These are phyloP conservation scores for Collariella sp. DNA, from an alignment of 495 filamentous ascomycete genomes.

Conservation along the genomic window DNA sequence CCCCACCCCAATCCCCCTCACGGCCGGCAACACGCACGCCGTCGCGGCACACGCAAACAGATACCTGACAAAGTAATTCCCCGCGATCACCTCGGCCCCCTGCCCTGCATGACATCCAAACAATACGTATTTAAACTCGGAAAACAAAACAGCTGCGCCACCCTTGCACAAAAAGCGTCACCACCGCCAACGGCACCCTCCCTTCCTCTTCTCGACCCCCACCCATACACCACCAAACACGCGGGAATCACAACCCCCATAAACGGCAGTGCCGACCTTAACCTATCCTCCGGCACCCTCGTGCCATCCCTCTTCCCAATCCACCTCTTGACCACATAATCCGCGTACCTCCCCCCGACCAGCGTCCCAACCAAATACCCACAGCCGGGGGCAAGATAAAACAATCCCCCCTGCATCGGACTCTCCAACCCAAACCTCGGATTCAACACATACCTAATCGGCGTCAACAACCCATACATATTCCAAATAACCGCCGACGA, in stretches of 20 bases:
- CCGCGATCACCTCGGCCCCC: conserved; percentile 62
- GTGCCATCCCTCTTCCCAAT: conserved; percentile 47
- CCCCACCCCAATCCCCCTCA: conserved; percentile 59
- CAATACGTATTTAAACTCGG: conserved; percentile 68
- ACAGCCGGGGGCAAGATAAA: conserved; percentile 65
- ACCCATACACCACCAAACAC: conserved; percentile 64
- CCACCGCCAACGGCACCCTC: conserved; percentile 60
- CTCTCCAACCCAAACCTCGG: conserved; percentile 34
- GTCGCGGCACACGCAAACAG: conserved; percentile 57
- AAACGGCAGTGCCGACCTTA: conserved; percentile 53
- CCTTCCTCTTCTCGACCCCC: conserved; percentile 58
- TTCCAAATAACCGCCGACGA: conserved; percentile 60
- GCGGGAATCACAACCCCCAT: conserved; percentile 53
- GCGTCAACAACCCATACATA: conserved; percentile 63
- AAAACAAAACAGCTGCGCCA: conserved; percentile 66
- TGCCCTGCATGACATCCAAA: conserved; percentile 61
- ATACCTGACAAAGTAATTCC: conserved; percentile 65
- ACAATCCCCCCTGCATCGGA: conserved; percentile 58
- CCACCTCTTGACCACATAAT: conserved; percentile 55
- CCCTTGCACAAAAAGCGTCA: conserved; percentile 66
- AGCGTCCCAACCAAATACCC: conserved; percentile 65
- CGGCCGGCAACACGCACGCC: conserved; percentile 56
- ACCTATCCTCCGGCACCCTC: conserved; percentile 60
- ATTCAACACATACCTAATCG: conserved; percentile 67
- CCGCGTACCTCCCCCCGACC: conserved; percentile 63